These are phyloP conservation scores for Lactarius pseudohatsudake DNA, from an alignment of 768 basidiomycete species.

Conservation along the genomic window DNA sequence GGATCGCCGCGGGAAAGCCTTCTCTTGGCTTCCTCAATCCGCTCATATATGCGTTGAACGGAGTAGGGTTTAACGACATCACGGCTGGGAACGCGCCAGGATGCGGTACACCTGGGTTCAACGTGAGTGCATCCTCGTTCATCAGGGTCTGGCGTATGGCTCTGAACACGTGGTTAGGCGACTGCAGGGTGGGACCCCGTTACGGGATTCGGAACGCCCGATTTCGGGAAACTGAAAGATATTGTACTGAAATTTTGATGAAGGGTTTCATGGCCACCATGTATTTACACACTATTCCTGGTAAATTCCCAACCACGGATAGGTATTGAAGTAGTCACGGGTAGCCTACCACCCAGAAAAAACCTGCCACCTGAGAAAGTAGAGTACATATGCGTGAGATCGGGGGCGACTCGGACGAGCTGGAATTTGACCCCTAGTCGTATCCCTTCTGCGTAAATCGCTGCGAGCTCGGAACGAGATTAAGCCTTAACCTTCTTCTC, in stretches of 20 bases:
- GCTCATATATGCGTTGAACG: constrained; percentile 50
- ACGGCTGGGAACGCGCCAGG: constrained; percentile 48
- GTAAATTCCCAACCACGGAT: not conserved
- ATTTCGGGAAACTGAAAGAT: constrained; percentile 47
- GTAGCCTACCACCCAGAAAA: not conserved
- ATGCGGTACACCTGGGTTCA: constrained; percentile 66
- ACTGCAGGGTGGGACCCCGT: constrained; percentile 59
- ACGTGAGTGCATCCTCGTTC: constrained; percentile 42
- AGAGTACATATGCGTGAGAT: not conserved
- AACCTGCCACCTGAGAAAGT: not conserved
- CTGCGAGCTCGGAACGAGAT: not conserved
- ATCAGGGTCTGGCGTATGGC: constrained; percentile 1
- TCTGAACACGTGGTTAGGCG: constrained; percentile 36
- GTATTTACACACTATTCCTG: not conserved
- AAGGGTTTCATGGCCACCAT: not conserved
- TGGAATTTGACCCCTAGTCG: not conserved
- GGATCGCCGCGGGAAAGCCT: constrained; percentile 42
- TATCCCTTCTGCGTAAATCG: not conserved
- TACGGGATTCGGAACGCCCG: constrained; percentile 56
- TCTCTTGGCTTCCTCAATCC: constrained; percentile 71
- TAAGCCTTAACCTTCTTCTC: not conserved
- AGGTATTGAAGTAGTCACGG: not conserved
- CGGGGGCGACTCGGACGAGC: not conserved
- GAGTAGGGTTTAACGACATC: constrained; percentile 55
- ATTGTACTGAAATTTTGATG: constrained; percentile 33